A percentile compares a stretch with the other conserved stretches of the same genome.
These are phyloP conservation scores for Talaromyces borbonicus DNA, from an alignment of 495 filamentous ascomycete genomes.

Conservation along the genomic window DNA sequence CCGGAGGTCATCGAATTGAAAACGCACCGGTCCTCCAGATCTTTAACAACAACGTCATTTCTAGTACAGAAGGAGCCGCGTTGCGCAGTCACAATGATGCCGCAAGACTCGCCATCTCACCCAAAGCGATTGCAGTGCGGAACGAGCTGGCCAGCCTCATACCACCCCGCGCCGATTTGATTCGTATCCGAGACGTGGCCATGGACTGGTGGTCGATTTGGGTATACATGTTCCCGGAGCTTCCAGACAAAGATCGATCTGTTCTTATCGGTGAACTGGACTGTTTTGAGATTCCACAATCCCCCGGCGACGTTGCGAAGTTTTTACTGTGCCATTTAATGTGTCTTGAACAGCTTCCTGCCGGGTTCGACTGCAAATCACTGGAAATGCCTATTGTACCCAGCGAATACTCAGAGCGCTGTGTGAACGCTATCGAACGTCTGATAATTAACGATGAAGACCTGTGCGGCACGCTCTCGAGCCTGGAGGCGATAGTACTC, in stretches of 20 bases:
- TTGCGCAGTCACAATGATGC: constrained; percentile 13
- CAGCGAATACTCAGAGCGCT: constrained; percentile 20
- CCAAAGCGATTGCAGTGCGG: constrained; percentile 19
- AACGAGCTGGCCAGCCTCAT: constrained; percentile 23
- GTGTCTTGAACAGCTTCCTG: constrained; percentile 24
- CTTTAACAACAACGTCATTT: constrained; percentile 31
- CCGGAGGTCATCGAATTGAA: constrained; percentile 17
- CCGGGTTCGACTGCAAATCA: constrained; percentile 15
- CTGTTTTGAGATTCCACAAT: constrained; percentile 9
- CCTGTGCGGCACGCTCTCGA: constrained; percentile 36
- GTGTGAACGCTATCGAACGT: constrained; percentile 27
- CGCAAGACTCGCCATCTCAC: constrained; percentile 15
- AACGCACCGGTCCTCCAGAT: constrained; percentile 32
- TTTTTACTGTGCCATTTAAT: constrained; percentile 25
- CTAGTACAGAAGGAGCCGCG: constrained; percentile 12
- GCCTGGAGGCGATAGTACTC: constrained; percentile 40
- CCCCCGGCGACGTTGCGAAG: constrained; percentile 27
- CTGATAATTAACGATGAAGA: constrained; percentile 39
- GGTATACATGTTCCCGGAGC: constrained; percentile 19
- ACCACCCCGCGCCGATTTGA: constrained; percentile 20
- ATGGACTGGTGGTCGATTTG: constrained; percentile 22
- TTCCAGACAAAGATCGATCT: constrained; percentile 8
- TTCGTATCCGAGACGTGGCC: constrained; percentile 20
- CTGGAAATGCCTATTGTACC: constrained; percentile 17
- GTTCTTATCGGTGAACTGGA: constrained; percentile 4